Percentiles rank a stretch among this genome's conserved stretches.
These are phyloP conservation scores for Trypanosoma theileri DNA, from an alignment of 208 protist species.

Conservation along the genomic window DNA sequence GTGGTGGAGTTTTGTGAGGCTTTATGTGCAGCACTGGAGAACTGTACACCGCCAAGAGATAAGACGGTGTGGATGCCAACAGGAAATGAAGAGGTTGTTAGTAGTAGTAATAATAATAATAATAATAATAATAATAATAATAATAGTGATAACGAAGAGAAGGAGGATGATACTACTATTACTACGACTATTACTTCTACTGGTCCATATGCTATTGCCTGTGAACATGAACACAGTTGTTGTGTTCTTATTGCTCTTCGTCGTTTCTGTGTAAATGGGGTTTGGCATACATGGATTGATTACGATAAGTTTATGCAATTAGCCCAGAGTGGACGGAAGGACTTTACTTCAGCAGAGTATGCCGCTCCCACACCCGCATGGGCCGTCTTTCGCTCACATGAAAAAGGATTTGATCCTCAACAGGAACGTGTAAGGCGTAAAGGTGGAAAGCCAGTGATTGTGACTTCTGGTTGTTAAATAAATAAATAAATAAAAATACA, in stretches of 20 bases:
- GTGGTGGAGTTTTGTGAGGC: slow-evolving; percentile 87
- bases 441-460: slow-evolving; percentile 46
- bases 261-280: slow-evolving; percentile 73
- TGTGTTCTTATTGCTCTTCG: slow-evolving; percentile 89
- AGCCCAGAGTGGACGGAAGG: slow-evolving; percentile 36
- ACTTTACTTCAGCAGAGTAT: slow-evolving; percentile 85
- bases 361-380: slow-evolving; percentile 69
- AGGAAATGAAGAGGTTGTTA: background rate
- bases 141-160: slow-evolving; percentile 4
- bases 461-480: slow-evolving; percentile 42
- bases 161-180: slow-evolving; percentile 6
- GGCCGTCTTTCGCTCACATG: slow-evolving; percentile 76
- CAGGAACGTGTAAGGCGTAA: slow-evolving; percentile 72
- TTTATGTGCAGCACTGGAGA: slow-evolving; percentile 57
- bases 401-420: slow-evolving; percentile 89
- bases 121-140: background rate
- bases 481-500: too few species aligned
- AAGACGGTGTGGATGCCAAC: slow-evolving; percentile 15
- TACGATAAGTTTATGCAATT: slow-evolving; percentile 83
- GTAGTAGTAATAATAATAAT: slow-evolving; percentile 8
- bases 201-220: slow-evolving; percentile 86
- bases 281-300: slow-evolving; percentile 93
- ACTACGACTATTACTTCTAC: slow-evolving; percentile 37
- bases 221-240: slow-evolving; percentile 92
- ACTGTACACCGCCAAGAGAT: slow-evolving; percentile 12